Evolutionary conservation across 2,329 filamentous ascomycete species (phyloP).

Genomic region (Rugonectria rugulosa): DNA sequence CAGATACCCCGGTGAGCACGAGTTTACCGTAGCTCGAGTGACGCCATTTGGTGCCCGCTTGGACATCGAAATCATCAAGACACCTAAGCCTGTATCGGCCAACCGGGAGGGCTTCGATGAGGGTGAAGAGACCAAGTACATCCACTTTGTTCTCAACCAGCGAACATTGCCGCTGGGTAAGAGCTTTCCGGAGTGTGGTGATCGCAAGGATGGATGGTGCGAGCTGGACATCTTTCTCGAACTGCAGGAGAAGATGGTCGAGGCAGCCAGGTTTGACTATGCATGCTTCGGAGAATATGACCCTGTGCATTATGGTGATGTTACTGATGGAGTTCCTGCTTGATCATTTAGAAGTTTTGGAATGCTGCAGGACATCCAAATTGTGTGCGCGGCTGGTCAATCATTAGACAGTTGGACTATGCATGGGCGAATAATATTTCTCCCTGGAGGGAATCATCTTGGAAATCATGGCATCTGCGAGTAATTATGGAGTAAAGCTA

Average conservation of each 20-base stretch:
- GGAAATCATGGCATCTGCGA: too few relatives aligned
- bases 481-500: too few relatives aligned
- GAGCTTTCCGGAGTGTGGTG: slow-evolving; percentile 71
- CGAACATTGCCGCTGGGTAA: slow-evolving; percentile 73
- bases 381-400: background rate
- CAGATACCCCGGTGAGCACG: slow-evolving; percentile 62
- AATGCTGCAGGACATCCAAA: slow-evolving; percentile 2
- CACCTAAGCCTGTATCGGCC: slow-evolving; percentile 68
- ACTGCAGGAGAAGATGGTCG: slow-evolving; percentile 65
- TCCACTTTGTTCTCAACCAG: slow-evolving; percentile 79
- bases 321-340: slow-evolving; percentile 48
- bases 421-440: too few relatives aligned
- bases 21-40: slow-evolving; percentile 71
- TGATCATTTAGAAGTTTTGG: slow-evolving; percentile 14
- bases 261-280: slow-evolving; percentile 67
- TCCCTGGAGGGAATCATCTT: background rate
- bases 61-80: slow-evolving; percentile 76
- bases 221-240: slow-evolving; percentile 73
- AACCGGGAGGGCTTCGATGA: slow-evolving; percentile 61
- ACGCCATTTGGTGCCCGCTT: slow-evolving; percentile 77
- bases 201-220: slow-evolving; percentile 78
- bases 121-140: slow-evolving; percentile 68
- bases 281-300: slow-evolving; percentile 68
- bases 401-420: background rate
- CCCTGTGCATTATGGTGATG: slow-evolving; percentile 46